These are phyloP conservation scores for Melastoma malabathricum DNA, from an alignment of 345 rosid species.

Conservation along the genomic window DNA sequence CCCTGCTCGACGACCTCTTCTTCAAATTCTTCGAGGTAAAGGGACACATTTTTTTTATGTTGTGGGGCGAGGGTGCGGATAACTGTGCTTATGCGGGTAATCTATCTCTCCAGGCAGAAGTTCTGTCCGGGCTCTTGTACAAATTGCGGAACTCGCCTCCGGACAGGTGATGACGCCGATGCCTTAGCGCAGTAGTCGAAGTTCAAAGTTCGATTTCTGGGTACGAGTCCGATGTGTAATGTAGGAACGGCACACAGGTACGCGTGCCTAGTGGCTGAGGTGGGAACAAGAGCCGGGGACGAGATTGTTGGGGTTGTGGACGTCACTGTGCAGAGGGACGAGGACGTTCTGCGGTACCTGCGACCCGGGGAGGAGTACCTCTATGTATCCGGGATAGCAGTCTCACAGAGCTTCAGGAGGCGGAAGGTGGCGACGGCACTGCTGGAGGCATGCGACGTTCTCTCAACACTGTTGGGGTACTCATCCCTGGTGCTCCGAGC, in stretches of 20 bases:
- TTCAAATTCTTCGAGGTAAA: slow-evolving; percentile 57
- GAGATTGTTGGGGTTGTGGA: slow-evolving; percentile 71
- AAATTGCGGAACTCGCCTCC: slow-evolving; percentile 67
- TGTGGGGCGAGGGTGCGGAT: neutral
- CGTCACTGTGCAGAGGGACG: slow-evolving; percentile 47
- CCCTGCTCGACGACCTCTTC: slow-evolving; percentile 39
- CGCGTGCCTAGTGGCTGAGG: slow-evolving; percentile 72
- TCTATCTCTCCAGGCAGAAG: slow-evolving; percentile 56
- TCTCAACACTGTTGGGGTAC: slow-evolving; percentile 50
- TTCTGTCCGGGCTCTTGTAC: slow-evolving; percentile 63
- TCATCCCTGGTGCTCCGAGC: slow-evolving; percentile 56
- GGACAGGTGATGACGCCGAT: slow-evolving; percentile 64
- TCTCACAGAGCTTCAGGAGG: slow-evolving; percentile 48
- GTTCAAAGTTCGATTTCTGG: neutral
- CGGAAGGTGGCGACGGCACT: slow-evolving; percentile 54
- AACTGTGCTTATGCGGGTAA: neutral
- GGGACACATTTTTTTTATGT: neutral
- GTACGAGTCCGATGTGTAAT: neutral
- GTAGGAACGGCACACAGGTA: slow-evolving; percentile 39
- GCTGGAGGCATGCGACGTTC: slow-evolving; percentile 60
- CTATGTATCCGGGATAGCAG: slow-evolving; percentile 79
- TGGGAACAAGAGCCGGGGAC: slow-evolving; percentile 8
- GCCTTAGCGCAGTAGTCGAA: neutral
- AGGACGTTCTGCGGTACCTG: slow-evolving; percentile 36
- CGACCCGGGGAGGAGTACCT: slow-evolving; percentile 54